phyloP scores from a whole-genome alignment of 768 basidiomycete genomes.

The Podaxis mareebaensis region DNA sequence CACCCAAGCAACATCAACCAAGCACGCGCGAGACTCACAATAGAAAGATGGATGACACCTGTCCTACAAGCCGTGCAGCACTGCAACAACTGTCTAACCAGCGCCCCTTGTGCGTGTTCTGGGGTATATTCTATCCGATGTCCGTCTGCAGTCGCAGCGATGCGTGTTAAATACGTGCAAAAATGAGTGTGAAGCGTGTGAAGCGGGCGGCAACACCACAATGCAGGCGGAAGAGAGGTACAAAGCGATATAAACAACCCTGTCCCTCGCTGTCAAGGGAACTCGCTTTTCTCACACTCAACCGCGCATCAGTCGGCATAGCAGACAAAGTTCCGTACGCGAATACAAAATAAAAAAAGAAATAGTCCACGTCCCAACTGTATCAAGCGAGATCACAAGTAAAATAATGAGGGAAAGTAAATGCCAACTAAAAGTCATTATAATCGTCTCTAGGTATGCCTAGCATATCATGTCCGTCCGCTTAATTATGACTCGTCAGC shows the following conservation, averaged over 20 bases:
- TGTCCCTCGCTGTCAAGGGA: slow-evolving; percentile 11
- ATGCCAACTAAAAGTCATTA: slow-evolving; percentile 1
- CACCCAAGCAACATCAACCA: slow-evolving; percentile 9
- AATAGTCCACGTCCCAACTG: slow-evolving; percentile 5
- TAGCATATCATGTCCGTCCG: slow-evolving; percentile 18
- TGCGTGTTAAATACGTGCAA: neutral
- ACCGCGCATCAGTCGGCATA: neutral
- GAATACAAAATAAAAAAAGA: neutral
- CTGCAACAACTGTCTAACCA: neutral
- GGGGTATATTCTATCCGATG: neutral
- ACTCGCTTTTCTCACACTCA: neutral
- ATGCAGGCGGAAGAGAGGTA: neutral
- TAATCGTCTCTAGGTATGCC: slow-evolving; percentile 8
- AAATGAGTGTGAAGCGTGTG: slow-evolving; percentile 1
- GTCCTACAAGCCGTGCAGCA: neutral
- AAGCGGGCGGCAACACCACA: neutral
- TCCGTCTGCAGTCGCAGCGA: neutral
- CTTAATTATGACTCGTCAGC: slow-evolving; percentile 72
- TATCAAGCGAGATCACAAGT: neutral
- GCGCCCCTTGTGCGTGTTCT: slow-evolving; percentile 2
- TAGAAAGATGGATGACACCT: slow-evolving; percentile 9
- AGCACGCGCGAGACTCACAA: slow-evolving; percentile 1
- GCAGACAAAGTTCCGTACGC: neutral
- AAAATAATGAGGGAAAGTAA: neutral
- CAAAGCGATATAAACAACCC: slow-evolving; percentile 3